These are phyloP conservation scores for Camelina neglecta DNA, from an alignment of 345 rosid genomes.

Conservation along the genomic window DNA sequence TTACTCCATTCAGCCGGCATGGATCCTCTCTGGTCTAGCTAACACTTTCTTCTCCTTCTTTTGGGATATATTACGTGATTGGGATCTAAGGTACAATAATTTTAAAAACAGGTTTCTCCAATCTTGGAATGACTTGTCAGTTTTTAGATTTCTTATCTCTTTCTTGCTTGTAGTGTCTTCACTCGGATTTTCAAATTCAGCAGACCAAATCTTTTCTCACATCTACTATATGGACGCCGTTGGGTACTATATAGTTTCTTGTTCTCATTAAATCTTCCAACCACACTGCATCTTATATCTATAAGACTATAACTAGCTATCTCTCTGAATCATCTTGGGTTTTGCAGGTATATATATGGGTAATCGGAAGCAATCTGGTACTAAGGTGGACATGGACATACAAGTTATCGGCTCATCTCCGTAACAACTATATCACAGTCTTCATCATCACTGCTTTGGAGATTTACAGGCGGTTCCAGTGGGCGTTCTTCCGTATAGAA, in stretches of 20 bases:
- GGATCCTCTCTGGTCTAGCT: constrained; percentile 85
- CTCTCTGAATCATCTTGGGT: background rate
- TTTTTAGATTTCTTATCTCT: background rate
- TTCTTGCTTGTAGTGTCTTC: constrained; percentile 60
- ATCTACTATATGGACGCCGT: constrained; percentile 65
- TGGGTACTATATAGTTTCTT: constrained; percentile 63
- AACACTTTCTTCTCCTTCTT: constrained; percentile 89
- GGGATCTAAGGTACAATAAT: constrained; percentile 85
- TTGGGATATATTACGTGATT: constrained; percentile 94
- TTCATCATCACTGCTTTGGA: constrained; percentile 81
- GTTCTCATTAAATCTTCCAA: background rate
- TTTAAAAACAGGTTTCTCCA: constrained; percentile 15
- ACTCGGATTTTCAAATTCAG: constrained; percentile 86
- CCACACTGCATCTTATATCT: background rate
- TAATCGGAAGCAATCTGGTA: constrained; percentile 87
- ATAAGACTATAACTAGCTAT: background rate
- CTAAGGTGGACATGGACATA: constrained; percentile 97
- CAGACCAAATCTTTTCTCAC: constrained; percentile 59
- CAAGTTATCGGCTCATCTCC: constrained; percentile 95
- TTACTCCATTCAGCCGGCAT: constrained; percentile 78
- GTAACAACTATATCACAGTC: constrained; percentile 82
- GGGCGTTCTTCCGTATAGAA: constrained; percentile 95
- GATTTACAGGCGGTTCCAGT: constrained; percentile 86
- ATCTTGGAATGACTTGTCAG: background rate
- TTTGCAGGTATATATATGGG: constrained; percentile 86